These are phyloP conservation scores for Linum usitatissimum DNA, from an alignment of 345 rosid species.

Conservation along the genomic window DNA sequence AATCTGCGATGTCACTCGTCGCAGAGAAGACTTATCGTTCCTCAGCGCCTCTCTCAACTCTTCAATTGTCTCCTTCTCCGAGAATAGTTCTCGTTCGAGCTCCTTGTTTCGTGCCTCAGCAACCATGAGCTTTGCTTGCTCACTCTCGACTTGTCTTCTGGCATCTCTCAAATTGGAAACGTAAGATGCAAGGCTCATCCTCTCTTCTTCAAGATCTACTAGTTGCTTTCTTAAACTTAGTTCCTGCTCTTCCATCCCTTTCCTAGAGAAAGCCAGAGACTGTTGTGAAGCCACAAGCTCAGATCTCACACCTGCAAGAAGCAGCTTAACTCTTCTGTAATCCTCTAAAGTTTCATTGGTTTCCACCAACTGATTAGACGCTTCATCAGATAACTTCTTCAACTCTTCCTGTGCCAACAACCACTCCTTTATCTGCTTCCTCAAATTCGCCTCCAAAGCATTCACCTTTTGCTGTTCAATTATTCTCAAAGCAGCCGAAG, in stretches of 20 bases:
- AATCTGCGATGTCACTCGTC: slow-evolving; percentile 43
- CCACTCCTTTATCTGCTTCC: slow-evolving; percentile 65
- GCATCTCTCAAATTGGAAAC: slow-evolving; percentile 57
- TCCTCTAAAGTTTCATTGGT: slow-evolving; percentile 46
- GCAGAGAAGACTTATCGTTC: slow-evolving; percentile 42
- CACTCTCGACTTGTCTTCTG: slow-evolving; percentile 57
- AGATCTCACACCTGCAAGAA: slow-evolving; percentile 56
- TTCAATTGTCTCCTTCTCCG: slow-evolving; percentile 41
- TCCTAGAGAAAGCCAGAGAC: slow-evolving; percentile 49
- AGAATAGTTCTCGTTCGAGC: slow-evolving; percentile 41
- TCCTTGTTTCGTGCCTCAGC: slow-evolving; percentile 56
- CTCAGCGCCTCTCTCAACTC: slow-evolving; percentile 42
- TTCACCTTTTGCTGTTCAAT: slow-evolving; percentile 56
- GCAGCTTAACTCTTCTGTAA: slow-evolving; percentile 57
- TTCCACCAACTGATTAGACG: slow-evolving; percentile 32
- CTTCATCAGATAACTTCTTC: slow-evolving; percentile 37
- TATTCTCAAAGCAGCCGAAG: slow-evolving; percentile 29
- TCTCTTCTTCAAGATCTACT: slow-evolving; percentile 57
- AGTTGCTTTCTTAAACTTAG: slow-evolving; percentile 34
- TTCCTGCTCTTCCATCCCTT: slow-evolving; percentile 56
- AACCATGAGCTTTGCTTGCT: slow-evolving; percentile 54
- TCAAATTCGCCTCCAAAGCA: slow-evolving; percentile 46
- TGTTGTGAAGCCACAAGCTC: slow-evolving; percentile 62
- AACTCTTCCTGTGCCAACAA: slow-evolving; percentile 52
- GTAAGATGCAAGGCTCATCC: slow-evolving; percentile 41